phyloP scores from a whole-genome alignment of 768 basidiomycete genomes.

The Multifurca ochricompacta region DNA sequence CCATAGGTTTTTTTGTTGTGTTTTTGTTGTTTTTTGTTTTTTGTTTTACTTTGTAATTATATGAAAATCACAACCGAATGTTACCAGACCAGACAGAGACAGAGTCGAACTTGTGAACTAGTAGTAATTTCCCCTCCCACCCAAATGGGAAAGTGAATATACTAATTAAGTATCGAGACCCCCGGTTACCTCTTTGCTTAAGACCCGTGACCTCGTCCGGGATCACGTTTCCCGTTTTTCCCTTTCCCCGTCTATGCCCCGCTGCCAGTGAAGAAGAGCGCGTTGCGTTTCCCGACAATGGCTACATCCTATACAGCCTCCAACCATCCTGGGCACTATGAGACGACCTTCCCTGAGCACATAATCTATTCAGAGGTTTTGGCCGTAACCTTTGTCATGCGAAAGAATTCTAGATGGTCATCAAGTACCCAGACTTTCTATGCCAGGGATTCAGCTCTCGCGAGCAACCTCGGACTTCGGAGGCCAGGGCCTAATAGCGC shows the following conservation, averaged over 20 bases:
- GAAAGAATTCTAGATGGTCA: slow-evolving; percentile 97
- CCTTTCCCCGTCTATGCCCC: too few species aligned
- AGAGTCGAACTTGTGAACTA: too few species aligned
- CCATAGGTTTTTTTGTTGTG: too few species aligned
- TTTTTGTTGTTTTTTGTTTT: too few species aligned
- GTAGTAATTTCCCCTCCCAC: too few species aligned
- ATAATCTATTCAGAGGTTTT: slow-evolving; percentile 86
- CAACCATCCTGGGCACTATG: not conserved
- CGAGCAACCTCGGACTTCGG: slow-evolving; percentile 66
- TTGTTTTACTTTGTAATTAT: slow-evolving; percentile 12
- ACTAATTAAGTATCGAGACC: slow-evolving; percentile 4
- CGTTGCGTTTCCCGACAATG: slow-evolving; percentile 3
- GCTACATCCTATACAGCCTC: not conserved
- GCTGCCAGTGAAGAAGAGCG: too few species aligned
- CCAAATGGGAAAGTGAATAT: slow-evolving; percentile 1
- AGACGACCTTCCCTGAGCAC: slow-evolving; percentile 53
- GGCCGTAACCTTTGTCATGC: slow-evolving; percentile 88
- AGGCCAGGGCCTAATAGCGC: slow-evolving; percentile 43
- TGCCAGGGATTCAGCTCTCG: slow-evolving; percentile 58
- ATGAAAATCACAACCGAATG: not conserved
- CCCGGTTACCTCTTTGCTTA: not conserved
- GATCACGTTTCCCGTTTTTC: too few species aligned
- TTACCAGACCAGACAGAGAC: too few species aligned
- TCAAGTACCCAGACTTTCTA: slow-evolving; percentile 55
- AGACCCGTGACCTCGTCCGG: not conserved